phyloP scores from a whole-genome alignment of 805 yeast genomes.

The Cyberlindnera nakhonratchasimensis region DNA sequence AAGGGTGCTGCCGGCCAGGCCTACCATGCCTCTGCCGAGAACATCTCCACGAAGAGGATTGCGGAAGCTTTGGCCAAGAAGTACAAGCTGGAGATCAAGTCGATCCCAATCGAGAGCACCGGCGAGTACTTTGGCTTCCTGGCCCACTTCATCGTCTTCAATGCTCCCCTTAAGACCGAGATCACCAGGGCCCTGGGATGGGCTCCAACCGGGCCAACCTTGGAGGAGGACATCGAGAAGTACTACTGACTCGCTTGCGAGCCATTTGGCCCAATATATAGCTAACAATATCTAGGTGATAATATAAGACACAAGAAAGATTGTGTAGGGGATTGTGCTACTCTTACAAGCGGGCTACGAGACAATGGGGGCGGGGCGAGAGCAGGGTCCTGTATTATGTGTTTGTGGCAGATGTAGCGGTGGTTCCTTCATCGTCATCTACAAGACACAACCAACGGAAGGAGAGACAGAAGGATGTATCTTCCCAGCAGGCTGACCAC shows the following conservation, averaged over 20 bases:
- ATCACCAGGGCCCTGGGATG: slow-evolving; percentile 28
- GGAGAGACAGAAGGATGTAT: neutral
- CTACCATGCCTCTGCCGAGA: slow-evolving; percentile 29
- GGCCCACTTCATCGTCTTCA: slow-evolving; percentile 7
- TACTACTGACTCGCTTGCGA: too few relatives aligned
- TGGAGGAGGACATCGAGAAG: slow-evolving; percentile 27
- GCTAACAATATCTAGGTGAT: too few relatives aligned
- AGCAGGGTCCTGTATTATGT: neutral
- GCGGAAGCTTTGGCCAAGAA: slow-evolving; percentile 28
- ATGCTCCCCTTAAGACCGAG: slow-evolving; percentile 17
- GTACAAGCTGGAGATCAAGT: slow-evolving; percentile 15
- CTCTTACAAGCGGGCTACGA: too few relatives aligned
- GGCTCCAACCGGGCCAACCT: slow-evolving; percentile 23
- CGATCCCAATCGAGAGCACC: slow-evolving; percentile 18
- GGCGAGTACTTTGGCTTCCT: neutral
- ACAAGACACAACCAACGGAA: neutral
- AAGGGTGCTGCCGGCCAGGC: slow-evolving; percentile 27
- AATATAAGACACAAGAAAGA: too few relatives aligned
- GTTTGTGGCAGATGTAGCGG: neutral
- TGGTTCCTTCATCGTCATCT: neutral
- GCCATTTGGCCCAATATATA: too few relatives aligned
- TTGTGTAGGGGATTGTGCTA: too few relatives aligned
- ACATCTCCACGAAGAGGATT: slow-evolving; percentile 26
- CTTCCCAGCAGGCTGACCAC: neutral
- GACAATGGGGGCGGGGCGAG: too few relatives aligned